Conservation (phyloP, 1,284 basidiomycete genomes). For the Ceratobasidium sp. region DNA sequence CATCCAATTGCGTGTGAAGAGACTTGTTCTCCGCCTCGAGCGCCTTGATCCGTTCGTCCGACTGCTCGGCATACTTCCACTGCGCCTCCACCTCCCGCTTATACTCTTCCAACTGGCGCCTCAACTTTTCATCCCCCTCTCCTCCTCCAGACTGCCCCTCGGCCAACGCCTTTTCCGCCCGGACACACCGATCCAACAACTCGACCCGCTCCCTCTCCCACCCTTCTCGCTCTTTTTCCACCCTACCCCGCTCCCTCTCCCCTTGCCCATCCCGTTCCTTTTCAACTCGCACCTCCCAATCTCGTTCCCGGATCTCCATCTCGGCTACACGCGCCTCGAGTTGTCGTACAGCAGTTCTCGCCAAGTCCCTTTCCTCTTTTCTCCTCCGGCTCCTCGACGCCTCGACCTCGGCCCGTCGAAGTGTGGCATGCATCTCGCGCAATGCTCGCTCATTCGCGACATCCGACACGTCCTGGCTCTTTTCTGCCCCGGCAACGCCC, state of each 20-base stretch:
- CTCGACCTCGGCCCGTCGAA: slow-evolving; percentile 29
- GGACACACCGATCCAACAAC: slow-evolving; percentile 33
- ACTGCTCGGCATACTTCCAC: slow-evolving; percentile 42
- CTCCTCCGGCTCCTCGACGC: slow-evolving; percentile 26
- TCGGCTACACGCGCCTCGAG: slow-evolving; percentile 8
- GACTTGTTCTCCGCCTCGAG: slow-evolving; percentile 13
- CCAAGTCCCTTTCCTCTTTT: slow-evolving; percentile 30
- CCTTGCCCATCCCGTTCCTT: slow-evolving; percentile 35
- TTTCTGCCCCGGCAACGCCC: slow-evolving; percentile 9
- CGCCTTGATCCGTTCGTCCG: slow-evolving; percentile 16
- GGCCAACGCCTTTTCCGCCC: slow-evolving; percentile 20
- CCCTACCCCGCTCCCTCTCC: slow-evolving; percentile 9
- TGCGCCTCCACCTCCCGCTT: slow-evolving; percentile 40
- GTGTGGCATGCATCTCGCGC: slow-evolving; percentile 10
- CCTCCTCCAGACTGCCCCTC: neutral
- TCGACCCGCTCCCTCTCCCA: slow-evolving; percentile 33
- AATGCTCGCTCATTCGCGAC: slow-evolving; percentile 6
- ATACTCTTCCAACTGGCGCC: slow-evolving; percentile 35
- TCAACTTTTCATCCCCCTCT: slow-evolving; percentile 19
- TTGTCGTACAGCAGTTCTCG: neutral
- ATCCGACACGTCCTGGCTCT: slow-evolving; percentile 8
- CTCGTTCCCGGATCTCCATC: slow-evolving; percentile 27
- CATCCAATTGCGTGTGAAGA: neutral
- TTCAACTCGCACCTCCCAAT: slow-evolving; percentile 41
- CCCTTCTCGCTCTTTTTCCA: slow-evolving; percentile 22